These are phyloP conservation scores for Ochetophila trinervis DNA, from an alignment of 306 rosid species.

Conservation along the genomic window DNA sequence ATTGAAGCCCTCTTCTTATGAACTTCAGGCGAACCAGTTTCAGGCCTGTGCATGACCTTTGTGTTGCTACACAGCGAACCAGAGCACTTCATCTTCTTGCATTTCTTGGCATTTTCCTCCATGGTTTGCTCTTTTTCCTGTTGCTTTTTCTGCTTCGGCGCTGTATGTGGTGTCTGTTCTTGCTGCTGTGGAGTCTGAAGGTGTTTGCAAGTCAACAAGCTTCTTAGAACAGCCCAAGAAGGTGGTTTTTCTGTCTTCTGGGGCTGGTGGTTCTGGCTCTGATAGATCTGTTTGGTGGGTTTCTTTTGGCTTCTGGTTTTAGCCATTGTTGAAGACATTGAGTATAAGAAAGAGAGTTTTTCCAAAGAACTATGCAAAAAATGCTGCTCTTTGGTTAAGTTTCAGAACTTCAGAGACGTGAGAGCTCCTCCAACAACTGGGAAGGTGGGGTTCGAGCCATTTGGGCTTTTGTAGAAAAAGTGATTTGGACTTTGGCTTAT, in stretches of 20 bases:
- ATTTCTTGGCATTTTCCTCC: constrained; percentile 66
- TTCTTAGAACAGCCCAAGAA: constrained; percentile 79
- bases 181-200: constrained; percentile 52
- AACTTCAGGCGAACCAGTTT: constrained; percentile 50
- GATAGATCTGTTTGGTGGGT: constrained; percentile 44
- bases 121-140: constrained; percentile 48
- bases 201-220: constrained; percentile 61
- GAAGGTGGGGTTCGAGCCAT: constrained; percentile 15
- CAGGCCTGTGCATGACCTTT: constrained; percentile 69
- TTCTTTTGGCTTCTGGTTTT: constrained; percentile 50
- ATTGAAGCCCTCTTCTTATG: constrained; percentile 59
- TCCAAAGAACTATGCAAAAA: constrained; percentile 11
- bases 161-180: constrained; percentile 34
- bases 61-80: constrained; percentile 87
- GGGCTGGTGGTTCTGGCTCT: constrained; percentile 44
- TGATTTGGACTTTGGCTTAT: constrained; percentile 11
- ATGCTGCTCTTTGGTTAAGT: constrained; percentile 18
- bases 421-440: background rate
- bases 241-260: constrained; percentile 64
- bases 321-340: constrained; percentile 49
- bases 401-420: constrained; percentile 5
- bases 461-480: constrained; percentile 17
- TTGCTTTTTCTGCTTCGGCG: constrained; percentile 32
- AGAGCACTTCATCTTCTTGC: constrained; percentile 92
- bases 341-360: background rate